Evolutionary conservation across 1,139 yeast species (phyloP).

Genomic region (Pichia sp.): DNA sequence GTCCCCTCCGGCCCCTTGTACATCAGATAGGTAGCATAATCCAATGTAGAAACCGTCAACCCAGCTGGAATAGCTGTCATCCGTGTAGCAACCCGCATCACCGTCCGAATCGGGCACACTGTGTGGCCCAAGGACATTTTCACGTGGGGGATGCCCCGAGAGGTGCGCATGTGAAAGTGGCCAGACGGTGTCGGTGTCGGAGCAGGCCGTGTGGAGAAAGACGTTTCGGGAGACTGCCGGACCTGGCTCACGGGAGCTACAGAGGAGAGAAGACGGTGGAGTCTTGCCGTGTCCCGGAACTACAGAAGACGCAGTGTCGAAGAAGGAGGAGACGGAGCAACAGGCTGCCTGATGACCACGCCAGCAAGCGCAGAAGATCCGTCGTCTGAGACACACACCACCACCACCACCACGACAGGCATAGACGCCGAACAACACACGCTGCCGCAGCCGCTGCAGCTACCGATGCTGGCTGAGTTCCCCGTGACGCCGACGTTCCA

Average conservation of each 20-base stretch:
- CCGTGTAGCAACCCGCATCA: too few species aligned
- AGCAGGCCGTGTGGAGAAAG: background rate
- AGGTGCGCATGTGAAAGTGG: slow-evolving; percentile 4
- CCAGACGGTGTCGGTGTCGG: background rate
- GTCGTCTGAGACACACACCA: background rate
- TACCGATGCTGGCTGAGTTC: background rate
- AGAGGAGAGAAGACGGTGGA: background rate
- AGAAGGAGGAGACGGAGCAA: background rate
- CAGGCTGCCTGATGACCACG: background rate
- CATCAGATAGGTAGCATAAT: too few species aligned
- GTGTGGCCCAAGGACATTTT: background rate
- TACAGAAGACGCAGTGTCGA: too few species aligned
- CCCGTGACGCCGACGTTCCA: slow-evolving; percentile 10
- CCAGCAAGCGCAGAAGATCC: background rate
- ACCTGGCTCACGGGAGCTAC: background rate
- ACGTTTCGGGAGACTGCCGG: background rate
- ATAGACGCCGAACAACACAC: background rate
- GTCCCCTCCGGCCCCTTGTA: too few species aligned
- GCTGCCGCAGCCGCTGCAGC: background rate
- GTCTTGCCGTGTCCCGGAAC: background rate
- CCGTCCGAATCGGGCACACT: too few species aligned
- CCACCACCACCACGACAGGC: background rate
- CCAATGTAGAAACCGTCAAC: too few species aligned
- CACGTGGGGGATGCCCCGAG: slow-evolving; percentile 1
- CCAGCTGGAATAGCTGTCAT: too few species aligned